These are phyloP conservation scores for Sordariomycetes sp. DNA, from an alignment of 2,329 filamentous ascomycete genomes.

Conservation along the genomic window DNA sequence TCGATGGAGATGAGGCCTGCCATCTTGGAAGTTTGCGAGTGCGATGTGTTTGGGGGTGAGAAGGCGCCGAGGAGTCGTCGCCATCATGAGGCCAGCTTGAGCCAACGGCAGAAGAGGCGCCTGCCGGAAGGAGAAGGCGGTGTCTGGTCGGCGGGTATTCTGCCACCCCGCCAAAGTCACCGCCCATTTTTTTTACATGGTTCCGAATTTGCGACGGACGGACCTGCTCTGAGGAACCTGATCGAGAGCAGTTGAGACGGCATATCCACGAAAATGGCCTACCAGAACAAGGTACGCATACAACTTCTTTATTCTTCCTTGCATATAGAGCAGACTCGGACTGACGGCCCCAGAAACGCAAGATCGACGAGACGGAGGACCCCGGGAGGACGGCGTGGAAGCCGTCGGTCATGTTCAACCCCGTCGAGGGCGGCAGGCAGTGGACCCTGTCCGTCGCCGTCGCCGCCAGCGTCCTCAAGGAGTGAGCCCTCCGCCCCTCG, in stretches of 20 bases:
- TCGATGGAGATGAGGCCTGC: constrained; percentile 39
- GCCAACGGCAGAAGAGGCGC: background rate
- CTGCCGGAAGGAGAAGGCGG: constrained; percentile 11
- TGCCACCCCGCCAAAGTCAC: constrained; percentile 10
- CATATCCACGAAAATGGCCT: background rate
- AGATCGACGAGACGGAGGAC: constrained; percentile 27
- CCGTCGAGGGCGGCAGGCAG: constrained; percentile 44
- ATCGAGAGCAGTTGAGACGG: background rate
- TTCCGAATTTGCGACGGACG: background rate
- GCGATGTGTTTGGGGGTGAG: background rate
- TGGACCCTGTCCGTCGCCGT: constrained; percentile 70
- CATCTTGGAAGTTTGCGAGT: constrained; percentile 18
- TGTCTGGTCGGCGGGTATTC: constrained; percentile 8
- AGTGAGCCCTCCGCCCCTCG: constrained; percentile 33
- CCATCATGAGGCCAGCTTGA: background rate
- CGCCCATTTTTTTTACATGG: constrained; percentile 6
- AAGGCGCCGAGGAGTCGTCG: background rate
- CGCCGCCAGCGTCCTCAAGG: constrained; percentile 63
- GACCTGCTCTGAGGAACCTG: background rate
- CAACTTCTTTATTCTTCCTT: background rate
- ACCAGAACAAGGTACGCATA: background rate
- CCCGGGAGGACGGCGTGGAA: constrained; percentile 36
- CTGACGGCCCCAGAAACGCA: constrained; percentile 29
- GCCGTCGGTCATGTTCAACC: constrained; percentile 55
- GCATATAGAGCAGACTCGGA: background rate